Evolutionary conservation across 495 filamentous ascomycete genomes (phyloP), one percentile per base, ranked within the genome.

Genomic region (Penicillium roqueforti): DNA sequence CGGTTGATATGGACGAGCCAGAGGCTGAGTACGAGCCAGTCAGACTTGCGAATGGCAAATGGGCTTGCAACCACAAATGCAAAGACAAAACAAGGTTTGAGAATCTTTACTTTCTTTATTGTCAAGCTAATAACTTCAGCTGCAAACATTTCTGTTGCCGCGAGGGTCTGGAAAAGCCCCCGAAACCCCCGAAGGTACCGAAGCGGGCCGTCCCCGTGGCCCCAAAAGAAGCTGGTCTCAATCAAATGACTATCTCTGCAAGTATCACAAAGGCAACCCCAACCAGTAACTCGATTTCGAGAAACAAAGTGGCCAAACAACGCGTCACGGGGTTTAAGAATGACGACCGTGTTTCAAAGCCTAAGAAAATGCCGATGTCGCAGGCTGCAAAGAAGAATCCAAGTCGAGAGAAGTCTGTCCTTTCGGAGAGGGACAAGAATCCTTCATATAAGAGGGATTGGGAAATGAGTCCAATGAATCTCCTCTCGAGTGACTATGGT

Each of bases 91-190:
- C 79, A n/a, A 83, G 73, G 68, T 81, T 7, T 38, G 8, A 14
- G 63, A 29, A 58, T 47, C 18, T 77, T 75, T 55, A 6, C 11
- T 22, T 9, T 22, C 3, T 13, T 69, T 60, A 13, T 5, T 6
- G 20, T 26, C 14, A 14, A 42, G 31, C 58, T 64, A 14, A 67
- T 3, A 1, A n/a, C 16, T n/a, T 1, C 50, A 85, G 82, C 37
- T 90, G 87, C 69, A 88, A 86, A 60, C 93, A 98, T 60, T 69
- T 83, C 32, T 98, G 93, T 61, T 98, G 93, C 65, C 83, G 81
- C n/a, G 88, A 95, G 42, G 92, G 92, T 1, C 61, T 93, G 5
- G 86, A 91, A 29, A 95, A 88, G 50, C 86, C 83, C 29, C 84
- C 86, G 6, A 91, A 85, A 54, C 67, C 72, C 29, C 84, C 86